A percentile compares a stretch with the other conserved stretches of the same genome.
Conservation (phyloP, 2,329 filamentous ascomycete genomes). For the Penicillium freii region DNA sequence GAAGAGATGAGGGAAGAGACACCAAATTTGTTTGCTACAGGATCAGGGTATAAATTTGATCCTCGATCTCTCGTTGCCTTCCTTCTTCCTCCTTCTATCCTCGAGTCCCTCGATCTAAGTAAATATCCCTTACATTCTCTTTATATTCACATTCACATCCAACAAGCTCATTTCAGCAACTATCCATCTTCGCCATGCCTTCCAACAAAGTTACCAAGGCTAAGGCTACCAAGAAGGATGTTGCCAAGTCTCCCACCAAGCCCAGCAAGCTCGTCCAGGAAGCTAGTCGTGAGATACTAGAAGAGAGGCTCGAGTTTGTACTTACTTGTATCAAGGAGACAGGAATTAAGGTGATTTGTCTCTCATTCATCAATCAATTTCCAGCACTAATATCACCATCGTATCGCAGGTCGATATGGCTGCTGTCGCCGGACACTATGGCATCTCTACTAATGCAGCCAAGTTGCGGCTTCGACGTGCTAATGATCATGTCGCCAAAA, state of each 20-base stretch:
- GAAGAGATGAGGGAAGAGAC: neutral
- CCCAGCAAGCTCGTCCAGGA: neutral
- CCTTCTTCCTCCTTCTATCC: neutral
- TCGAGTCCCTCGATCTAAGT: neutral
- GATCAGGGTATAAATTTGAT: neutral
- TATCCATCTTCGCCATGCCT: neutral
- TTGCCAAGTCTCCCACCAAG: neutral
- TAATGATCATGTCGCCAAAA: neutral
- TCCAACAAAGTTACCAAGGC: neutral
- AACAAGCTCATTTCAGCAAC: neutral
- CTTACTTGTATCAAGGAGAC: neutral
- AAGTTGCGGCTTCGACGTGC: neutral
- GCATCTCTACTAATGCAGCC: neutral
- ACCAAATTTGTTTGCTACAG: neutral
- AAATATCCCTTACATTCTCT: no score
- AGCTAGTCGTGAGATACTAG: neutral
- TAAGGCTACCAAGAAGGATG: neutral
- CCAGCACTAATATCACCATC: neutral
- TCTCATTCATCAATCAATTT: neutral
- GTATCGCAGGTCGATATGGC: neutral
- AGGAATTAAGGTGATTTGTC: neutral
- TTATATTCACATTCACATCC: no score
- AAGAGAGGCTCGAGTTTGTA: neutral
- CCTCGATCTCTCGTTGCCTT: no score
- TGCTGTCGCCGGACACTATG: neutral